phyloP scores from a whole-genome alignment of 768 basidiomycete genomes.

The Boletus insuetus region DNA sequence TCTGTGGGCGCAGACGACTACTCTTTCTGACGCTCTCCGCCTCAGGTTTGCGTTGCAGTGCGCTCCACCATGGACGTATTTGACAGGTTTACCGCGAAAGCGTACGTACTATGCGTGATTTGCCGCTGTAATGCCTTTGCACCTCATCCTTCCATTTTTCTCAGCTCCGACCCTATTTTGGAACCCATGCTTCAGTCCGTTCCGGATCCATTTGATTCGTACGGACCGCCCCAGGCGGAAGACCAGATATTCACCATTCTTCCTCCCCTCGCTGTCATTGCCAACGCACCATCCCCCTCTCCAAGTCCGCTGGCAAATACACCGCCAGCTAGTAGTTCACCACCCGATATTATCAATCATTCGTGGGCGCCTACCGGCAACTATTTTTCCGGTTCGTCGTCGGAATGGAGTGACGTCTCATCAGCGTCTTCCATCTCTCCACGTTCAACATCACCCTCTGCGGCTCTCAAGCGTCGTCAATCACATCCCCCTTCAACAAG shows the following conservation, averaged over 20 bases:
- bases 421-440: slow-evolving; percentile 42
- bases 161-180: slow-evolving; percentile 81
- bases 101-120: slow-evolving; percentile 48
- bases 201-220: slow-evolving; percentile 91
- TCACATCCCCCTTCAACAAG: slow-evolving; percentile 44
- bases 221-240: slow-evolving; percentile 83
- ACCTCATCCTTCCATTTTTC: slow-evolving; percentile 10
- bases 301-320: slow-evolving; percentile 55
- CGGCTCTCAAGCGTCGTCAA: slow-evolving; percentile 43
- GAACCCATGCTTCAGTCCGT: slow-evolving; percentile 88
- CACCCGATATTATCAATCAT: slow-evolving; percentile 32
- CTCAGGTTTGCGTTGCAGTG: slow-evolving; percentile 73
- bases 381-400: slow-evolving; percentile 48
- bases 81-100: slow-evolving; percentile 81
- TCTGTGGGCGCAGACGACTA: not conserved
- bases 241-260: slow-evolving; percentile 93
- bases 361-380: slow-evolving; percentile 52
- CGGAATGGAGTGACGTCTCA: slow-evolving; percentile 53
- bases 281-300: slow-evolving; percentile 58
- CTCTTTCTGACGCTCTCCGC: slow-evolving; percentile 13
- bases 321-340: slow-evolving; percentile 38
- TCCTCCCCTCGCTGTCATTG: slow-evolving; percentile 76
- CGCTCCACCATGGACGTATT: slow-evolving; percentile 92
- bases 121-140: slow-evolving; percentile 1
- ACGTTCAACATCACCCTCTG: slow-evolving; percentile 52